These are phyloP conservation scores for Cyclotella choctawhatcheeana DNA, from an alignment of 108 stramenopile species.

Conservation along the genomic window DNA sequence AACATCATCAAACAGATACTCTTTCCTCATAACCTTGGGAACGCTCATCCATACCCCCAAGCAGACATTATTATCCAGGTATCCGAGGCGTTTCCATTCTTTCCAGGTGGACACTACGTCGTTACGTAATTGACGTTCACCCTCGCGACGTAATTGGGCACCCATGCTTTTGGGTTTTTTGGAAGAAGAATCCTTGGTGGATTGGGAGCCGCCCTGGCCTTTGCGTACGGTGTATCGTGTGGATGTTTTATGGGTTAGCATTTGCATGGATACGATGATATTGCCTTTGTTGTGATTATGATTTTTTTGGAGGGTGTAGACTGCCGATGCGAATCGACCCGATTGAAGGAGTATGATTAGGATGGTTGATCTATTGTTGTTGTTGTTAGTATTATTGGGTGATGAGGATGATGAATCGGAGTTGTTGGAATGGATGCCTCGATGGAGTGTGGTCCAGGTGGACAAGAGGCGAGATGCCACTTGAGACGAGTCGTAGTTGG, in stretches of 20 bases:
- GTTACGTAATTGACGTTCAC: conserved; percentile 69
- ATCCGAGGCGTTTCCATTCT: conserved; percentile 61
- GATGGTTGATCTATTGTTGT: conserved; percentile 26
- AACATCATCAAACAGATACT: conserved; percentile 41
- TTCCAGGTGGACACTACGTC: conserved; percentile 65
- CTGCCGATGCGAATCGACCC: conserved; percentile 77
- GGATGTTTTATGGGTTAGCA: conserved; percentile 72
- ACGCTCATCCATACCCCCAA: conserved; percentile 50
- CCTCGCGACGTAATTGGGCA: conserved; percentile 80
- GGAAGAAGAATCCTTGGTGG: conserved; percentile 60
- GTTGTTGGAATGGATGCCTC: neutral
- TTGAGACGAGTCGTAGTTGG: conserved; percentile 14
- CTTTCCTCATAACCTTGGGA: conserved; percentile 49
- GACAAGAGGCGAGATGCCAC: conserved; percentile 22
- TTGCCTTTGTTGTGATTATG: conserved; percentile 3
- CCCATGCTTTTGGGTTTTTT: conserved; percentile 83
- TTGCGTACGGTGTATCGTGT: conserved; percentile 82
- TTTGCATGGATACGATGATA: conserved; percentile 23
- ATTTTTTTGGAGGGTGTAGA: conserved; percentile 34
- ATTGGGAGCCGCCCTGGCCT: conserved; percentile 90
- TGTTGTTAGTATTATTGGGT: too few relatives aligned
- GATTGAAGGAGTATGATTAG: conserved; percentile 72
- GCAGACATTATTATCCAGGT: conserved; percentile 46
- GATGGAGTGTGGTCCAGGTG: conserved; percentile 27
- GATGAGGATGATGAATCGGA: conserved; percentile 4